Percentiles rank a stretch among this genome's conserved stretches.
These are phyloP conservation scores for Heliocybe sulcata DNA, from an alignment of 1,284 basidiomycete species.

Conservation along the genomic window DNA sequence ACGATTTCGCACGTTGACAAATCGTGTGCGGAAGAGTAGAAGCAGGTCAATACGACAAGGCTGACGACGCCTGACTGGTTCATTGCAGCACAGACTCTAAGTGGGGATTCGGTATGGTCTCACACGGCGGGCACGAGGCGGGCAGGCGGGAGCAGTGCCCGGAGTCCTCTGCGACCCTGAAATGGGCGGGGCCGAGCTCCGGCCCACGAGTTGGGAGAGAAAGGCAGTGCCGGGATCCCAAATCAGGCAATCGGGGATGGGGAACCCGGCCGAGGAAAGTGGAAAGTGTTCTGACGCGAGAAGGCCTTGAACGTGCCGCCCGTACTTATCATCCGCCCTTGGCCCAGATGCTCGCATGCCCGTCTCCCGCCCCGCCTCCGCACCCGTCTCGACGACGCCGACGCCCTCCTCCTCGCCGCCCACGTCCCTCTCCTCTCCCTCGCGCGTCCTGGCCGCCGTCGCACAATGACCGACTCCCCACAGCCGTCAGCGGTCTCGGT, in stretches of 20 bases:
- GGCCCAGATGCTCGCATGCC: not conserved
- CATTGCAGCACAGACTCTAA: too few species aligned
- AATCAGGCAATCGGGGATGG: not conserved
- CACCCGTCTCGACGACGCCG: not conserved
- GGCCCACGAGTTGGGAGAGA: not conserved
- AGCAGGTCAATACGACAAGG: too few species aligned
- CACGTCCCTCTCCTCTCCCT: not conserved
- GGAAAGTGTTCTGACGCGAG: constrained; percentile 1
- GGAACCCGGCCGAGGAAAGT: constrained; percentile 1
- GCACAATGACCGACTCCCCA: not conserved
- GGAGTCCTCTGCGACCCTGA: not conserved
- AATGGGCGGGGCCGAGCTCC: not conserved
- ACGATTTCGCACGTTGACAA: not conserved
- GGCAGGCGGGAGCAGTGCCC: not conserved
- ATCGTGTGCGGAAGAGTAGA: not conserved
- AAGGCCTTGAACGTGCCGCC: constrained; percentile 2
- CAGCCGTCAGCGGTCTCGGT: not conserved
- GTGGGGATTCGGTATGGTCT: not conserved
- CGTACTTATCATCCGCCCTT: constrained; percentile 2
- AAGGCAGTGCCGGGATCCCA: not conserved
- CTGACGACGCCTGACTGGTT: too few species aligned
- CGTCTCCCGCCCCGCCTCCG: not conserved
- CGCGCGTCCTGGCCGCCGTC: not conserved
- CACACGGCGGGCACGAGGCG: not conserved
- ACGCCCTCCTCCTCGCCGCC: not conserved